Evolutionary conservation across 2,329 filamentous ascomycete species (phyloP), one percentile per base, ranked within the genome.

Genomic region (Xylaria hypoxylon): DNA sequence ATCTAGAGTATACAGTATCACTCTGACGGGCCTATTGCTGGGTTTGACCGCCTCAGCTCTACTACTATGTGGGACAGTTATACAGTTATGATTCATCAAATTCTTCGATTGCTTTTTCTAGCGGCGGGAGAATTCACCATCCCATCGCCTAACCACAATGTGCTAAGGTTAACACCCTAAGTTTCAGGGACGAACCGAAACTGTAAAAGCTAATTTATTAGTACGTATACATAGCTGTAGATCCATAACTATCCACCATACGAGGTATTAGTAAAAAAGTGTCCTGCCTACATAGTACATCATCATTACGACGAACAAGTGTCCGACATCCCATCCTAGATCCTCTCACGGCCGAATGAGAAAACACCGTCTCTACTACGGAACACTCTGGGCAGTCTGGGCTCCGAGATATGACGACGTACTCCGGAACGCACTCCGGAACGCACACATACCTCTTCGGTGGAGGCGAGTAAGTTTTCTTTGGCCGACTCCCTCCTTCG

Each of bases 371-470:
- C 47, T 55, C 22, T 50, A 22, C 40, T 10, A 10, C 47, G n/a
- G 59, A 17, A 35, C 7, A 53, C n/a, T 5, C 33, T 45, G 15
- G 6, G 13, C 7, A 53, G 13, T 5, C 33, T 45, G 15, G 6
- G 13, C 15, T 24, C 40, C 42, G 11, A 60, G 50, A 42, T 35
- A 59, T 51, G 40, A 67, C 70, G 63, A 40, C 64, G 15, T 51
- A 44, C 35, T 35, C 58, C 4, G 60, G 62, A 47, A 52, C 52
- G 15, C 53, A 44, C 35, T 35, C 58, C 4, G 60, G 62, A 47
- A 52, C 52, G 10, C 59, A 53, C 17, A 69, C 68, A 44, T 75
- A 75, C 67, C 78, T 83, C 63, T 83, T 80, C 40, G 81, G 81
- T 28, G 80, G 80, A 44, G 74, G 78, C 63, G 76, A 74, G 81